Conservation (phyloP, 441 rosid species). For the Bocquillonia castaneifolia region DNA sequence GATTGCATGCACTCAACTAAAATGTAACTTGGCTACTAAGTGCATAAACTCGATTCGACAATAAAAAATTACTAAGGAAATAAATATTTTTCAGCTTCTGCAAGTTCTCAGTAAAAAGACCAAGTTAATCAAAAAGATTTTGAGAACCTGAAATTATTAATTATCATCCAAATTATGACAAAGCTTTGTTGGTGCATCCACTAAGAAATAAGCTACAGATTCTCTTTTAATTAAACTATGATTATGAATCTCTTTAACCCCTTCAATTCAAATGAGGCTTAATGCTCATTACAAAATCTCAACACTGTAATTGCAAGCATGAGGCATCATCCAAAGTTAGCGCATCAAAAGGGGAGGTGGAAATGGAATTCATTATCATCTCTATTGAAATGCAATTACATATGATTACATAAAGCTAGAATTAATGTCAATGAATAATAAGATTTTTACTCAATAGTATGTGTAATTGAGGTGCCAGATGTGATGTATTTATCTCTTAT, state of each 20-base stretch:
- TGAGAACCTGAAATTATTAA: too few species aligned
- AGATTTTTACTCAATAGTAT: background rate
- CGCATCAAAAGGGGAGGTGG: background rate
- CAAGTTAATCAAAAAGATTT: too few species aligned
- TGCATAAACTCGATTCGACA: too few species aligned
- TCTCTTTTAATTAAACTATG: background rate
- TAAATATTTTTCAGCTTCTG: too few species aligned
- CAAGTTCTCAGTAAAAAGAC: too few species aligned
- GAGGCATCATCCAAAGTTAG: background rate
- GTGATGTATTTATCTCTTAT: background rate
- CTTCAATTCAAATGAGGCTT: background rate
- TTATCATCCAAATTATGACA: too few species aligned
- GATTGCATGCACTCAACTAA: too few species aligned
- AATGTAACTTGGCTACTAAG: too few species aligned
- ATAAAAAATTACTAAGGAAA: too few species aligned
- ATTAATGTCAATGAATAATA: background rate
- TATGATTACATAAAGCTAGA: background rate
- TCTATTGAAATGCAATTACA: background rate
- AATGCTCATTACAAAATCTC: slow-evolving; percentile 1
- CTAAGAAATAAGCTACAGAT: too few species aligned
- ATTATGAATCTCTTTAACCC: background rate
- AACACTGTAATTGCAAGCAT: slow-evolving; percentile 1
- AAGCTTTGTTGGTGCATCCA: too few species aligned
- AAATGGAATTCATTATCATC: background rate
- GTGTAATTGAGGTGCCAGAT: background rate